These are phyloP conservation scores for Trametes cubensis DNA, from an alignment of 768 basidiomycete species.

Conservation along the genomic window DNA sequence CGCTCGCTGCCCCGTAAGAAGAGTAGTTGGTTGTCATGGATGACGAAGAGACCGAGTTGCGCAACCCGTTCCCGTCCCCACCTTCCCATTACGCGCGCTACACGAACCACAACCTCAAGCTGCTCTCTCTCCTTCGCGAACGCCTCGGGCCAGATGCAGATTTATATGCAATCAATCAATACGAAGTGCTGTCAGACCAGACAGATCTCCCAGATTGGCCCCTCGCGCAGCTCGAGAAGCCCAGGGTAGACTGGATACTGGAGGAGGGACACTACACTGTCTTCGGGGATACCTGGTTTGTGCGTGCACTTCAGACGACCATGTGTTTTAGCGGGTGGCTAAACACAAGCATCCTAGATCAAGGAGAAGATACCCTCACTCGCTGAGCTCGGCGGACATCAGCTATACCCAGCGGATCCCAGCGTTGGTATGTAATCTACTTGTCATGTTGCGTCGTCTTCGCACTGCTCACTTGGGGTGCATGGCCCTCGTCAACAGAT, in stretches of 20 bases:
- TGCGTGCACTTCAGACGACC: conserved; percentile 42
- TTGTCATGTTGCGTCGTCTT: not conserved
- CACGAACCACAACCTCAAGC: conserved; percentile 69
- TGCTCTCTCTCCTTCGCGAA: conserved; percentile 64
- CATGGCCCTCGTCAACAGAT: conserved; percentile 47
- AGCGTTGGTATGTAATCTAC: conserved; percentile 52
- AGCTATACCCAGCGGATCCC: conserved; percentile 78
- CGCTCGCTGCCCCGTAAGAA: too few species aligned
- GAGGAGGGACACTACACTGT: conserved; percentile 82
- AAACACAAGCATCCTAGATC: conserved; percentile 47
- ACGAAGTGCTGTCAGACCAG: conserved; percentile 69
- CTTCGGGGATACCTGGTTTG: conserved; percentile 91
- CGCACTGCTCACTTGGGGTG: not conserved
- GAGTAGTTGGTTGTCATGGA: conserved; percentile 45
- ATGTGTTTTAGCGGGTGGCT: not conserved
- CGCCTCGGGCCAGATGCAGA: conserved; percentile 43
- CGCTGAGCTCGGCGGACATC: conserved; percentile 78
- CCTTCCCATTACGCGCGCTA: conserved; percentile 84
- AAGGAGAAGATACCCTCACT: conserved; percentile 83
- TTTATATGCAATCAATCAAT: conserved; percentile 51
- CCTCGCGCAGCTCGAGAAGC: conserved; percentile 76
- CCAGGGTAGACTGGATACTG: conserved; percentile 87
- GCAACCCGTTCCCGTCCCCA: conserved; percentile 89
- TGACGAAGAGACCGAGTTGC: conserved; percentile 73
- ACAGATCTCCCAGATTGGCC: conserved; percentile 78